Conservation (phyloP, 208 protist genomes). For the Wallacemonas sp. region DNA sequence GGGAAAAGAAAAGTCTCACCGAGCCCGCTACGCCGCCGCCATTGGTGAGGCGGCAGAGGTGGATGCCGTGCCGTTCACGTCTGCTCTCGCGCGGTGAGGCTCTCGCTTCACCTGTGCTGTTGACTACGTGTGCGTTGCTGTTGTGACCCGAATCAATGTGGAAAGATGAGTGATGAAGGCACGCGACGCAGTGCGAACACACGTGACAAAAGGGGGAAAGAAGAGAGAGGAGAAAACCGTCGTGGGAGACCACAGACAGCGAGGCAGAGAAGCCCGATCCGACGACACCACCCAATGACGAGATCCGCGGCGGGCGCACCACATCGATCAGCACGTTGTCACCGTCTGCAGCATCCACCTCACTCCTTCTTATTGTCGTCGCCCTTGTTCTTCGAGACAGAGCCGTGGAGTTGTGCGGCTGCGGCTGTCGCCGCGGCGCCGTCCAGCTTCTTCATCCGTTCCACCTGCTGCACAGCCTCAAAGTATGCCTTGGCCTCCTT, state of each 20-base stretch:
- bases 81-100: too few species aligned
- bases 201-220: conserved; percentile 3
- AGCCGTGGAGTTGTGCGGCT: conserved; percentile 12
- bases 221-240: conserved; percentile 15
- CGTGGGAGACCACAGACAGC: too few species aligned
- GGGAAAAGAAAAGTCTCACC: background rate
- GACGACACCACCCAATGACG: too few species aligned
- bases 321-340: too few species aligned
- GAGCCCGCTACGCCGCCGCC: too few species aligned
- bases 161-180: background rate
- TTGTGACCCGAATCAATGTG: background rate
- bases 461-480: conserved; percentile 63
- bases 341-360: too few species aligned
- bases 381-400: background rate
- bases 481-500: conserved; percentile 69
- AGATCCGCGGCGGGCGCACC: too few species aligned
- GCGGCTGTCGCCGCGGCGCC: conserved; percentile 9
- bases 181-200: background rate
- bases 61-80: too few species aligned
- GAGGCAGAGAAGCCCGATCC: too few species aligned
- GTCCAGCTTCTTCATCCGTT: conserved; percentile 42
- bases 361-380: background rate
- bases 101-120: too few species aligned
- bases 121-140: too few species aligned
- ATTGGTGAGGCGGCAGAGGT: too few species aligned